A percentile compares a stretch with the other conserved stretches of the same genome.
phyloP scores from a whole-genome alignment of 192 early-diverging fungal species.

The Coemansia nantahalensis region DNA sequence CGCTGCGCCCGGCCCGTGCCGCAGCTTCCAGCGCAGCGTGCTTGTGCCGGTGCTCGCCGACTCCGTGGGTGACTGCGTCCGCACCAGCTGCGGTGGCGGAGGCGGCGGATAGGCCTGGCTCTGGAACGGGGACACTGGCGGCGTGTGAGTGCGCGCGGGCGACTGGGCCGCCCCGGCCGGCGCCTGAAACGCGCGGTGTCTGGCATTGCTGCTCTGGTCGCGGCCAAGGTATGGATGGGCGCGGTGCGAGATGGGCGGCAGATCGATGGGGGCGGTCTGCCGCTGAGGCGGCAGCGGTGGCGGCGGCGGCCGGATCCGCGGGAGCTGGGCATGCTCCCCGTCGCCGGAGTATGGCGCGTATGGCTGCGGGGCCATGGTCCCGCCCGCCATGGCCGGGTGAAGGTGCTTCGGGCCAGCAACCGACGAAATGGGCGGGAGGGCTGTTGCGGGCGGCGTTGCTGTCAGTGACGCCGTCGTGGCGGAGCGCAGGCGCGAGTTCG shows the following conservation, averaged over 20 bases:
- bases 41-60: background rate
- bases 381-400: too few relatives aligned
- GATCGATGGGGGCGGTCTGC: constrained; percentile 23
- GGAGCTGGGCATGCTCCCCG: constrained; percentile 21
- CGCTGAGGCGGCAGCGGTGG: constrained; percentile 1
- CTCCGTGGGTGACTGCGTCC: background rate
- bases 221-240: background rate
- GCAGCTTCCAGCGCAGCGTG: constrained; percentile 26
- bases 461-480: background rate
- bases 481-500: constrained; percentile 6
- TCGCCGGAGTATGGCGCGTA: background rate
- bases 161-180: background rate
- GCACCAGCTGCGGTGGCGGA: constrained; percentile 1
- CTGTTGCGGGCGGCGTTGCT: constrained; percentile 1
- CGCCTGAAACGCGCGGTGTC: background rate
- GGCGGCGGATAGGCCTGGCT: constrained; percentile 4
- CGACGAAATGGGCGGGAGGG: constrained; percentile 35
- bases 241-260: constrained; percentile 13
- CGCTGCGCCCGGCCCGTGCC: constrained; percentile 7
- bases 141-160: constrained; percentile 7
- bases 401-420: constrained; percentile 7
- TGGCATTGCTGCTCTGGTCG: constrained; percentile 9
- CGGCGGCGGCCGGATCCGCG: constrained; percentile 19
- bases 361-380: too few relatives aligned
- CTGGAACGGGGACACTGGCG: background rate